Evolutionary conservation across 495 filamentous ascomycete genomes (phyloP).

Genomic region (Xylaria venustula): DNA sequence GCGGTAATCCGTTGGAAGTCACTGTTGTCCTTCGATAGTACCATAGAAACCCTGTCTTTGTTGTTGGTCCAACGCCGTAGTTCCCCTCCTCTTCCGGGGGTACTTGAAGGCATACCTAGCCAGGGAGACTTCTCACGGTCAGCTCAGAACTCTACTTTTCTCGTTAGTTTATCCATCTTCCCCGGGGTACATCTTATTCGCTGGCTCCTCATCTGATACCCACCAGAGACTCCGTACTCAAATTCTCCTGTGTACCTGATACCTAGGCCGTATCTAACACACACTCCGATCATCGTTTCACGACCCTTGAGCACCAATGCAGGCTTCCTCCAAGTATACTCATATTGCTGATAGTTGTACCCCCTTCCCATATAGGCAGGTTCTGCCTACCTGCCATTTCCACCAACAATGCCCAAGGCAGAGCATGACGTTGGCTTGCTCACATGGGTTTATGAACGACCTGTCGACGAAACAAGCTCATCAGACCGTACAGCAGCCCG

Average conservation of each 20-base stretch:
- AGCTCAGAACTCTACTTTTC: neutral
- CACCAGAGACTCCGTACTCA: neutral
- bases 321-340: slow-evolving; percentile 5
- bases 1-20: slow-evolving; percentile 1
- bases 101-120: slow-evolving; percentile 19
- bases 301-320: slow-evolving; percentile 2
- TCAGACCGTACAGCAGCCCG: neutral
- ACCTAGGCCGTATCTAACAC: neutral
- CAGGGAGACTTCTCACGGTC: slow-evolving; percentile 16
- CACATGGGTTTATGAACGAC: neutral
- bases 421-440: slow-evolving; percentile 6
- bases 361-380: neutral
- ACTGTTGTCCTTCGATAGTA: neutral
- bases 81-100: slow-evolving; percentile 1
- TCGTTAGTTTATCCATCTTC: slow-evolving; percentile 9
- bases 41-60: slow-evolving; percentile 1
- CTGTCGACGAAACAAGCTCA: neutral
- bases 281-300: slow-evolving; percentile 2
- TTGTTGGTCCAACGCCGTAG: neutral
- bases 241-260: neutral
- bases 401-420: neutral
- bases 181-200: slow-evolving; percentile 14
- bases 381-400: neutral
- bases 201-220: slow-evolving; percentile 15
- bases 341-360: slow-evolving; percentile 8